Conservation (phyloP, 331 rosid species). For the Quercus lobata region DNA sequence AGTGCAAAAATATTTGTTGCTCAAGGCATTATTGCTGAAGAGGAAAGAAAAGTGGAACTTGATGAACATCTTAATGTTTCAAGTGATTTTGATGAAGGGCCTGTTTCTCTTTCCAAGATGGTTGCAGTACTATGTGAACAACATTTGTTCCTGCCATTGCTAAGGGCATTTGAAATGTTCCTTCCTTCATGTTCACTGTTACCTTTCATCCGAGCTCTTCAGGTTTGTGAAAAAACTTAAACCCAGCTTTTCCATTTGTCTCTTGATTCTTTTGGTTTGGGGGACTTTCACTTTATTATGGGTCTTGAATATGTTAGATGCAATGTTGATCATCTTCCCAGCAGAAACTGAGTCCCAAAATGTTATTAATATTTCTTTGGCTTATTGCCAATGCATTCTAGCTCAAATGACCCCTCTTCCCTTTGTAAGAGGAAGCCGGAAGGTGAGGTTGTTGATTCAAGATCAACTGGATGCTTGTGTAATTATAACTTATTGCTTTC, state of each 20-base stretch:
- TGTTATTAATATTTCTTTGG: background rate
- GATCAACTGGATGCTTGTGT: no score
- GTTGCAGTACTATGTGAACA: constrained; percentile 95
- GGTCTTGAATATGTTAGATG: background rate
- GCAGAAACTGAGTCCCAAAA: background rate
- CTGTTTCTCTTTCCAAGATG: constrained; percentile 81
- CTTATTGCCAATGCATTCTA: background rate
- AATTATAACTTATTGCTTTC: no score
- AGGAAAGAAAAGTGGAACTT: constrained; percentile 39
- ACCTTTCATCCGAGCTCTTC: constrained; percentile 92
- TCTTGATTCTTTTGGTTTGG: constrained; percentile 13
- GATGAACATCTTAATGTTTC: constrained; percentile 21
- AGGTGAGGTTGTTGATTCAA: no score
- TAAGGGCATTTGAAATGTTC: constrained; percentile 96
- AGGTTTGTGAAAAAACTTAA: constrained; percentile 53
- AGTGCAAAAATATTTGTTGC: constrained; percentile 40
- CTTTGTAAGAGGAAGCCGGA: no score
- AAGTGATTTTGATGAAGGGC: constrained; percentile 60
- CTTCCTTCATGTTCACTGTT: constrained; percentile 91
- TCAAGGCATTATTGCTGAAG: constrained; percentile 32
- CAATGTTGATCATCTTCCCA: background rate
- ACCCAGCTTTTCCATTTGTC: constrained; percentile 9
- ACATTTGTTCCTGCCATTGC: constrained; percentile 78
- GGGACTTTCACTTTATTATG: constrained; percentile 7
- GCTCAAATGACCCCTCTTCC: background rate